Conservation (phyloP, 2,329 filamentous ascomycete species). For the Aspergillus sp. region DNA sequence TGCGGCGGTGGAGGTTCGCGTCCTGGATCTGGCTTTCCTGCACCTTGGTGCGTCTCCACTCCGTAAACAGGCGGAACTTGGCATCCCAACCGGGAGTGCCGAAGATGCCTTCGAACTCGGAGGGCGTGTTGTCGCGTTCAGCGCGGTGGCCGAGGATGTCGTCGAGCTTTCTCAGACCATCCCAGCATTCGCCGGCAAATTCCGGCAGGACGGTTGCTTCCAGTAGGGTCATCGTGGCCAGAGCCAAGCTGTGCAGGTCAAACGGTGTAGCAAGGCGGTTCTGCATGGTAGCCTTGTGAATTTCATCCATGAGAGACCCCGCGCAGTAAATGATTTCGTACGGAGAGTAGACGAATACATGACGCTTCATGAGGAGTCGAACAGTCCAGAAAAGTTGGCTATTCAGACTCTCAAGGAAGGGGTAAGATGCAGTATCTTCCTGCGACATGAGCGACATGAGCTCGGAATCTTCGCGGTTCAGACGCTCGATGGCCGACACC, state of each 20-base stretch:
- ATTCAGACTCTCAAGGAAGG: slow-evolving; percentile 29
- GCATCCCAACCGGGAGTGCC: slow-evolving; percentile 31
- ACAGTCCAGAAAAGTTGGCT: slow-evolving; percentile 35
- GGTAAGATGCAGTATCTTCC: slow-evolving; percentile 16
- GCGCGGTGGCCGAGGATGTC: slow-evolving; percentile 39
- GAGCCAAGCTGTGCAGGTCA: slow-evolving; percentile 32
- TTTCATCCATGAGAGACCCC: slow-evolving; percentile 31
- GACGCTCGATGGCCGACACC: slow-evolving; percentile 28
- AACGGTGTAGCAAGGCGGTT: slow-evolving; percentile 28
- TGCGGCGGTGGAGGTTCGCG: slow-evolving; percentile 10
- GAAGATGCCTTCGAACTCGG: slow-evolving; percentile 32
- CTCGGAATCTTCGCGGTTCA: slow-evolving; percentile 28
- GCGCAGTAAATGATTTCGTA: slow-evolving; percentile 34
- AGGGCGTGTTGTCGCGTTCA: slow-evolving; percentile 16
- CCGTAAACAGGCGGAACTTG: slow-evolving; percentile 33
- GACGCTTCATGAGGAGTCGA: slow-evolving; percentile 33
- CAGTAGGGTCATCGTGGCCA: slow-evolving; percentile 34
- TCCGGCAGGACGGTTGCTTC: slow-evolving; percentile 34
- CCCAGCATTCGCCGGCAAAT: slow-evolving; percentile 30
- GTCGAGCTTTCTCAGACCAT: slow-evolving; percentile 42
- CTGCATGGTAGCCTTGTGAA: slow-evolving; percentile 25
- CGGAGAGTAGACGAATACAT: slow-evolving; percentile 33
- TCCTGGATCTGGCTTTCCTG: slow-evolving; percentile 25
- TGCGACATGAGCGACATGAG: slow-evolving; percentile 18
- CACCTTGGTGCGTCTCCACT: slow-evolving; percentile 26